Evolutionary conservation across 345 rosid species (phyloP), one percentile per base, ranked within the genome.

Genomic region (Ricinus communis): DNA sequence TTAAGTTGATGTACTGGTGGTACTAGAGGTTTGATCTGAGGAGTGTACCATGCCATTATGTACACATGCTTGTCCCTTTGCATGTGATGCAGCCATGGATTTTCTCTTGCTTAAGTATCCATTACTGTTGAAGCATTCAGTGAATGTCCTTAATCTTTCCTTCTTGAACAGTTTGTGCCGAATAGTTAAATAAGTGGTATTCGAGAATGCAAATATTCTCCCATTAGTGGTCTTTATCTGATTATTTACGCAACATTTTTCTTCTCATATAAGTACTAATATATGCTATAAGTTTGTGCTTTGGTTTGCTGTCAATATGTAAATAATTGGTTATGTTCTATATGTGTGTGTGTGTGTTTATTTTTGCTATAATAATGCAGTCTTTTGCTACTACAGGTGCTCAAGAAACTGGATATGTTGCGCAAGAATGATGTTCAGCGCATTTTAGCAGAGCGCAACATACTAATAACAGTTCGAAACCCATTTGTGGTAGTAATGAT

Each of bases 391-490:
- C 25, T 64, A 75, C 81, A 88, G 96, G 90, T 88, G 66, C 87
- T 88, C 75, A 85, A 91, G 82, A 91, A 88, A 73, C 70, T 88
- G 82, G 96, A 88, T 75, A 88, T 91, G 91, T 83, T 88, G 71
- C 80, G 91, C 66, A 91, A 91, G 77, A 91, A 88, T 61, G 93
- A 88, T 70, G 85, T 87, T 8, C 90, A 88, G 81, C 85, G 90
- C 63, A 91, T 91, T 71, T 72, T 91, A 72, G 93, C 90, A 54
- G 96, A 91, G 77, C 84, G 96, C 40, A 88, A 91, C 77, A 91
- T 91, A 75, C 80, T 91, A 30, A 91, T 91, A 79, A 81, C 96
- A 64, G 90, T 91, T 78, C 82, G 93, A 74, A 84, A 91, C 76
- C 93, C 96, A 64, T 91, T 91, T 85, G 89, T 88, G 96, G 96